These are phyloP conservation scores for Diplotaxis tenuifolia DNA, from an alignment of 345 rosid genomes.

Conservation along the genomic window DNA sequence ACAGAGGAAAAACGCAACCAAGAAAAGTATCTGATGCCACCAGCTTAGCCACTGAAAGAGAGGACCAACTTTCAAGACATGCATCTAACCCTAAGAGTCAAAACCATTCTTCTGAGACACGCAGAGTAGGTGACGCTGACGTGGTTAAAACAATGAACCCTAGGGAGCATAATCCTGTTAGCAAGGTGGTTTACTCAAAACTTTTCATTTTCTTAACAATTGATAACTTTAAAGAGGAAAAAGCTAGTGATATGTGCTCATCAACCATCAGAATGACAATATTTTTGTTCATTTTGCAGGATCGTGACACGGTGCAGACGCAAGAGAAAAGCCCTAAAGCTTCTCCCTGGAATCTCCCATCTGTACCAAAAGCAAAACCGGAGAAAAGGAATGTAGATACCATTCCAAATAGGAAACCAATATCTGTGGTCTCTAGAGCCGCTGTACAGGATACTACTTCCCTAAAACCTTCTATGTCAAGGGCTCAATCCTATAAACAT, in stretches of 20 bases:
- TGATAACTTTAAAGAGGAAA: conserved; percentile 1
- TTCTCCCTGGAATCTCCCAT: conserved; percentile 40
- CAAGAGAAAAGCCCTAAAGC: conserved; percentile 55
- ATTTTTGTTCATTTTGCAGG: conserved; percentile 3
- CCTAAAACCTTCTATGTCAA: conserved; percentile 46
- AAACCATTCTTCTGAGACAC: conserved; percentile 44
- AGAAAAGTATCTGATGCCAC: conserved; percentile 44
- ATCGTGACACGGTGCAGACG: conserved; percentile 40
- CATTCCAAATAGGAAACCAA: conserved; percentile 39
- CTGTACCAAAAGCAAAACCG: conserved; percentile 43
- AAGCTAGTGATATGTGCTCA: background rate
- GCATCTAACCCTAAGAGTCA: conserved; percentile 43
- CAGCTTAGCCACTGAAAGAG: conserved; percentile 48
- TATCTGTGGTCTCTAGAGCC: background rate
- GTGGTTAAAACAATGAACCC: too few species aligned
- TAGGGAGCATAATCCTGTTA: conserved; percentile 41
- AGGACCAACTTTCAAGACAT: conserved; percentile 45
- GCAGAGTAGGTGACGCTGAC: conserved; percentile 48
- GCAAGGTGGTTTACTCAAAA: conserved; percentile 47
- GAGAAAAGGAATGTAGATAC: conserved; percentile 46
- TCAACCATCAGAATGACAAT: conserved; percentile 1
- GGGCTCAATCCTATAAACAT: conserved; percentile 85
- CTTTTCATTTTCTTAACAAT: conserved; percentile 31
- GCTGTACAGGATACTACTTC: too few species aligned
- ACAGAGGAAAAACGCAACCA: conserved; percentile 57